Conservation (phyloP, 371 early-diverging fungal species). For the Mucor velutinosus region DNA sequence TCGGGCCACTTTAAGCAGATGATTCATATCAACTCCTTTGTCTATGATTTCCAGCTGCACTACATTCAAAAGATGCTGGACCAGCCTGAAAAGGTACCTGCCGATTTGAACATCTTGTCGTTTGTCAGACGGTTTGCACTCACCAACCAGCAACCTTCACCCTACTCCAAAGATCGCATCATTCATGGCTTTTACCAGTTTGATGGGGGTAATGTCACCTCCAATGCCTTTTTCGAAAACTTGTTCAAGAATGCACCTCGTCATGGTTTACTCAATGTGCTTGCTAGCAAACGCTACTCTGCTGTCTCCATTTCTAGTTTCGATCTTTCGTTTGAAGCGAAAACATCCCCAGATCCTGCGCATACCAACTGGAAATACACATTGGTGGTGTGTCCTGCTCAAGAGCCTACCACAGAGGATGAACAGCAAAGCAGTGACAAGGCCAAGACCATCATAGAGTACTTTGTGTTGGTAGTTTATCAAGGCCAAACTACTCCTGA, state of each 20-base stretch:
- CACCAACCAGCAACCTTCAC: conserved; percentile 59
- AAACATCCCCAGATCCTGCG: not conserved
- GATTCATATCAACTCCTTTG: conserved; percentile 84
- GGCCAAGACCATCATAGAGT: conserved; percentile 26
- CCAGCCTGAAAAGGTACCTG: conserved; percentile 21
- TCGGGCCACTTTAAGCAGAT: conserved; percentile 65
- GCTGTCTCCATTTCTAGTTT: conserved; percentile 36
- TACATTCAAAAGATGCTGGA: conserved; percentile 63
- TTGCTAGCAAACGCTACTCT: conserved; percentile 15
- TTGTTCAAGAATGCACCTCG: conserved; percentile 70
- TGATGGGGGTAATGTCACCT: conserved; percentile 27
- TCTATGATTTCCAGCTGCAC: conserved; percentile 80
- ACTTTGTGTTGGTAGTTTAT: conserved; percentile 40
- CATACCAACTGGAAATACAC: conserved; percentile 38
- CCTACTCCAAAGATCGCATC: conserved; percentile 65
- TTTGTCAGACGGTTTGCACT: conserved; percentile 61
- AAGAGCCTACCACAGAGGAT: not conserved
- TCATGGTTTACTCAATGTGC: conserved; percentile 57
- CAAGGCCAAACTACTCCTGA: conserved; percentile 27
- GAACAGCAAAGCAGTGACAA: not conserved
- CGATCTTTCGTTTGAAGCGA: conserved; percentile 26
- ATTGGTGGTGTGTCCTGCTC: conserved; percentile 30
- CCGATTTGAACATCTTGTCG: conserved; percentile 56
- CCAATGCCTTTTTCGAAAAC: conserved; percentile 64
- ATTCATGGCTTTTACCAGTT: conserved; percentile 56